Conservation (phyloP, 768 basidiomycete genomes). For the Asterophora parasitica region DNA sequence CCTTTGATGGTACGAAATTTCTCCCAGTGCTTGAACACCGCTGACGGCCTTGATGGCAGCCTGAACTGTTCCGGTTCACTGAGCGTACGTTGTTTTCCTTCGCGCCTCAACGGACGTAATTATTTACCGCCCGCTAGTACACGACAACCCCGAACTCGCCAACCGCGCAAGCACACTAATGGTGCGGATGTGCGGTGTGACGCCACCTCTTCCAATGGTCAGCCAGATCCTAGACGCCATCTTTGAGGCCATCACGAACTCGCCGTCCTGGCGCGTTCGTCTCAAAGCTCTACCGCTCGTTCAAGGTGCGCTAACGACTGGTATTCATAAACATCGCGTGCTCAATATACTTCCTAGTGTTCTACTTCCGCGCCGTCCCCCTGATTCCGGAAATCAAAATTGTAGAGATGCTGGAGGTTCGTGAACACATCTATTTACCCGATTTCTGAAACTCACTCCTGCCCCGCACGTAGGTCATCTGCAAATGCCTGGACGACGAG, state of each 20-base stretch:
- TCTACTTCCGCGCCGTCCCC: slow-evolving; percentile 88
- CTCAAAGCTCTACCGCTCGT: slow-evolving; percentile 82
- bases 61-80: slow-evolving; percentile 71
- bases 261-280: slow-evolving; percentile 86
- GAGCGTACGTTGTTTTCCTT: slow-evolving; percentile 41
- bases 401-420: slow-evolving; percentile 75
- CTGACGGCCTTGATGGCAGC: slow-evolving; percentile 32
- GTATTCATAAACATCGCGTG: neutral
- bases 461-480: slow-evolving; percentile 58
- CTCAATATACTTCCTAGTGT: slow-evolving; percentile 39
- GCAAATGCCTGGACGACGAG: slow-evolving; percentile 79
- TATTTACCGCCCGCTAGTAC: slow-evolving; percentile 35
- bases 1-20: slow-evolving; percentile 62
- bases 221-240: slow-evolving; percentile 66
- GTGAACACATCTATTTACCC: slow-evolving; percentile 7
- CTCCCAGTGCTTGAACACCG: neutral
- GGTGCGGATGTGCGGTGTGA: slow-evolving; percentile 82
- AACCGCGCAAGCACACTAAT: slow-evolving; percentile 63
- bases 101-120: neutral
- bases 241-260: slow-evolving; percentile 71
- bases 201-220: slow-evolving; percentile 66
- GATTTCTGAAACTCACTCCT: neutral
- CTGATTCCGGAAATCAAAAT: slow-evolving; percentile 72
- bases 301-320: slow-evolving; percentile 55
- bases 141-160: slow-evolving; percentile 70